phyloP scores from a whole-genome alignment of 1,139 yeast genomes.

The Protomyces lactucae-debilis region DNA sequence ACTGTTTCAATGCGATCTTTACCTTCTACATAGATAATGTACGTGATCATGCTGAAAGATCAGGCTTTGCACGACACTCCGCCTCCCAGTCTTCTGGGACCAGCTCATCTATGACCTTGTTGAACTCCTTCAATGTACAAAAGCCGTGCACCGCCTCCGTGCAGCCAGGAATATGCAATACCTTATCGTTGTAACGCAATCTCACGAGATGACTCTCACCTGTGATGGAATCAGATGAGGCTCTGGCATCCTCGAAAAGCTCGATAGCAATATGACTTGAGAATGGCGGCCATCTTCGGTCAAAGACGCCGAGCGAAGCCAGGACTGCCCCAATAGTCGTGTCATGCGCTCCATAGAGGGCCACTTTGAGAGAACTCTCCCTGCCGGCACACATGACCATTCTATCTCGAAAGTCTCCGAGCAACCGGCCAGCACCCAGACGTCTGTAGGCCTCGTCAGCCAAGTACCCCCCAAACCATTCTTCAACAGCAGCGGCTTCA shows the following conservation, averaged over 20 bases:
- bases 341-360: conserved; percentile 34
- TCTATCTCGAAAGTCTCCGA: conserved; percentile 28
- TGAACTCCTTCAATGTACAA: conserved; percentile 33
- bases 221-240: not conserved
- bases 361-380: conserved; percentile 29
- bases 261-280: conserved; percentile 32
- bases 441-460: conserved; percentile 25
- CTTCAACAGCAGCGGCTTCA: conserved; percentile 32
- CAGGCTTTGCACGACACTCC: conserved; percentile 20
- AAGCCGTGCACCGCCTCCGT: conserved; percentile 14
- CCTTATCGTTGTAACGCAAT: conserved; percentile 32
- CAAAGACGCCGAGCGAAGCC: conserved; percentile 33
- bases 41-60: no score
- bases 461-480: conserved; percentile 34
- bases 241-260: conserved; percentile 29
- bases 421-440: conserved; percentile 29
- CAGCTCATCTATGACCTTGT: conserved; percentile 25
- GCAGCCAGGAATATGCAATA: conserved; percentile 32
- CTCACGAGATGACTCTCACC: conserved; percentile 32
- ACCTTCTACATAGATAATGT: no score
- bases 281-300: conserved; percentile 33
- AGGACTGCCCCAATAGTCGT: conserved; percentile 34
- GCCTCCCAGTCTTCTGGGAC: conserved; percentile 32
- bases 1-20: no score
- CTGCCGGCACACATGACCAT: conserved; percentile 16